Percentiles rank a stretch among this genome's conserved stretches.
Conservation (phyloP, 768 basidiomycete species). For the Daedalea quercina region DNA sequence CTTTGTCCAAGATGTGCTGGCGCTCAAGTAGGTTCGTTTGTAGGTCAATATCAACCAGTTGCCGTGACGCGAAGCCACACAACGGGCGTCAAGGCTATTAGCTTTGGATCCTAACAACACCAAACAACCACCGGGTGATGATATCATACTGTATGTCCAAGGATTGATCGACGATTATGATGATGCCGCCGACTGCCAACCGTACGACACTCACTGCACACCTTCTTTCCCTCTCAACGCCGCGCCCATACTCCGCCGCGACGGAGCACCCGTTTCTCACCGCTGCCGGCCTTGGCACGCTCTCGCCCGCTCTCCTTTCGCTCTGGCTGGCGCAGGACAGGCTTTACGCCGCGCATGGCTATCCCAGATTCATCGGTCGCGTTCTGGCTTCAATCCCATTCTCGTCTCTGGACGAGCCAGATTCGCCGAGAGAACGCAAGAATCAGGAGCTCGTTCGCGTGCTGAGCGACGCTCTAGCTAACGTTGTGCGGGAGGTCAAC, state of each 20-base stretch:
- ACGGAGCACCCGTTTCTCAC: constrained; percentile 54
- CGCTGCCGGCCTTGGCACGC: constrained; percentile 44
- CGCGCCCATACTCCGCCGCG: constrained; percentile 38
- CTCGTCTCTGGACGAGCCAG: constrained; percentile 25
- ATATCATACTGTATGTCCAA: neutral
- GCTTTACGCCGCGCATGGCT: constrained; percentile 68
- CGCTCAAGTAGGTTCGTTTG: too few relatives aligned
- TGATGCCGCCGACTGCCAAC: neutral
- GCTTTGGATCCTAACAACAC: neutral
- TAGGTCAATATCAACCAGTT: too few relatives aligned
- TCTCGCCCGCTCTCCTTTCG: constrained; percentile 41
- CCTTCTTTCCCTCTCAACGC: constrained; percentile 30
- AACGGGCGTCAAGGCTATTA: constrained; percentile 1
- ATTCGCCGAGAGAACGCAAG: constrained; percentile 27
- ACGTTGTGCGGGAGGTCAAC: constrained; percentile 48
- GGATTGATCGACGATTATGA: neutral
- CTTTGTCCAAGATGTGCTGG: too few relatives aligned
- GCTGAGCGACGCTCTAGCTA: constrained; percentile 47
- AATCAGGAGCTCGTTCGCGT: constrained; percentile 38
- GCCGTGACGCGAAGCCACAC: too few relatives aligned
- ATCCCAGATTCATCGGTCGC: constrained; percentile 63
- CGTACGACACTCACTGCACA: constrained; percentile 20
- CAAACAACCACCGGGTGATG: neutral
- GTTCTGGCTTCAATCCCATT: constrained; percentile 59
- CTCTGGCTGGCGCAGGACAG: constrained; percentile 70